Percentiles rank a stretch among this genome's conserved stretches.
Conservation (phyloP, 139 green algal species). For the Gonium pectorale region DNA sequence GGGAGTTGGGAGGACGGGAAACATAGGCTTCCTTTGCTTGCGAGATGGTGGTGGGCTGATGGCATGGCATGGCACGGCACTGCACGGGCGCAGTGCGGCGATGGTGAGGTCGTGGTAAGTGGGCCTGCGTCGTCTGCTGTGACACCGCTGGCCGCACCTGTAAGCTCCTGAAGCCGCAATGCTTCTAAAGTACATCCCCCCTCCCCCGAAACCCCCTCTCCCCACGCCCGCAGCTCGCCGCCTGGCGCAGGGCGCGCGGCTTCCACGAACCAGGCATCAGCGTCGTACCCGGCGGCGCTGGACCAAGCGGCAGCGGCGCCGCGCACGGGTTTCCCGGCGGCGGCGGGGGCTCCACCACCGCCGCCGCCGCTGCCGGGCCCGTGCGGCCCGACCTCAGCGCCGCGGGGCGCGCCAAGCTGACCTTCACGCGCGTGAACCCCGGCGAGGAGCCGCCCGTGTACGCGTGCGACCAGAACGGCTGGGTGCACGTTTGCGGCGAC, state of each 20-base stretch:
- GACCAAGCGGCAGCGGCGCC: not conserved
- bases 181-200: not conserved
- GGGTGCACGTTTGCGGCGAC: conserved; percentile 41
- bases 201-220: not conserved
- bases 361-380: not conserved
- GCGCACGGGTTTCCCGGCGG: not conserved
- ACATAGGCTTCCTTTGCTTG: too few species aligned
- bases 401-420: conserved; percentile 1
- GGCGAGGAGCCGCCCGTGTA: conserved; percentile 37
- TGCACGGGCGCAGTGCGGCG: too few species aligned
- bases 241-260: conserved; percentile 23
- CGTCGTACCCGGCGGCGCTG: too few species aligned
- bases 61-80: too few species aligned
- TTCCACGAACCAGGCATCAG: not conserved
- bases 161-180: too few species aligned
- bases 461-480: conserved; percentile 32
- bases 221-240: not conserved
- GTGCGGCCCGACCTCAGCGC: conserved; percentile 19
- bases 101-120: too few species aligned
- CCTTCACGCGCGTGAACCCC: conserved; percentile 37
- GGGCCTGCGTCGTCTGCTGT: too few species aligned
- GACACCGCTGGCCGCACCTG: too few species aligned
- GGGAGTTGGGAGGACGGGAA: not conserved
- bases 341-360: not conserved
- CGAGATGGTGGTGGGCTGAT: too few species aligned